Base-by-base conservation (phyloP, 306 rosid species). In the Sophora flavescens region DNA sequence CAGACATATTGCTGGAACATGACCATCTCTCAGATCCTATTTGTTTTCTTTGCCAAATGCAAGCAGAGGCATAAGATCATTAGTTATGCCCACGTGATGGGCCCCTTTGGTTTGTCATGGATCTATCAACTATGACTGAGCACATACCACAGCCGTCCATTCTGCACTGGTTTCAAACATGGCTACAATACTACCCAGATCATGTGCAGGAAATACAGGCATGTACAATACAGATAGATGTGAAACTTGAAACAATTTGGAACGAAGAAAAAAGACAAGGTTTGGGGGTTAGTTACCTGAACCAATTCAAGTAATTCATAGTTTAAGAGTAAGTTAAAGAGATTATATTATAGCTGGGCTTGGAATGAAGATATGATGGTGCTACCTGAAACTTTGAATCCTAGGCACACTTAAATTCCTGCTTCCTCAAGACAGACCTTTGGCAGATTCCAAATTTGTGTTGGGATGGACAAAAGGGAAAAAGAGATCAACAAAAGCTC, bases 241-340 rank as follows among this genome's bases (percentile, higher is more conserved):
- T 59, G 78, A 72, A 44, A 58, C 57, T 72, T 41, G 77, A 74
- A 45, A 60, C 60, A 74, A 57, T 22, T 39, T 41, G 57, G 26
- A 10, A 57, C n/a, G n/a, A n/a, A n/a, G n/a, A n/a, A n/a, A n/a
- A n/a, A n/a, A n/a, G n/a, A n/a, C n/a, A n/a, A n/a, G n/a, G n/a
- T n/a, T n/a, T n/a, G n/a, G n/a, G n/a, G n/a, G n/a, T n/a, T n/a
- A n/a, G n/a, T n/a, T n/a, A n/a, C n/a, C n/a, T n/a, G n/a, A n/a
- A 60, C 45, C 42, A 72, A 15, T 15, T 73, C 32, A 44, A 59
- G 59, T 44, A 59, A 44, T 44, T 42, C 44, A 57, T 73, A 30
- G 69, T 38, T 73, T 41, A 41, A 17, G 54, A 71, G 41, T 26
- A 22, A 57, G 68, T 18, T 18, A 14, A 32, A 44, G 14, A 51